Base-by-base conservation (phyloP, 1,139 yeast species). In the Pichia sp. region DNA sequence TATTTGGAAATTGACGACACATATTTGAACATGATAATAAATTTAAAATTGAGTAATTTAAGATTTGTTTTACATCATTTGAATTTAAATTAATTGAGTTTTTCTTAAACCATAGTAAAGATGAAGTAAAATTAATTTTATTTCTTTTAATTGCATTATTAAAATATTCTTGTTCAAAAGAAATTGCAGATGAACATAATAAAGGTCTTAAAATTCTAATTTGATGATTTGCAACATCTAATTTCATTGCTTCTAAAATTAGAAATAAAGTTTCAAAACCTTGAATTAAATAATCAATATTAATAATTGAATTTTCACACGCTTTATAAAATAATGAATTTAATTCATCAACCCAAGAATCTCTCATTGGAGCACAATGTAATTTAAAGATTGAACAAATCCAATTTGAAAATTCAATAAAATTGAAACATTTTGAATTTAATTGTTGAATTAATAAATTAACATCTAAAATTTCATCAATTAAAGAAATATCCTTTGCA, bases 301-400 rank as follows among this genome's bases (percentile, higher is more conserved):
- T 49, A 5, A 55, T 37, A 33, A 30, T 29, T n/a, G 30, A 68
- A 47, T 73, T 71, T 16, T 70, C 61, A 11, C 80, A 76, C 23
- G 95, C 87, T 47, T 72, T 73, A 45, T 71, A 73, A 59, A 89
- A 83, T 56, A 80, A 76, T n/a, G 63, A 60, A 45, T 78, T 79
- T 94, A 90, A 87, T 56, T 82, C 86, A 56, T 82, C 86, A 37
- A 89, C 95, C 87, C 95, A 83, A 40, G 78, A 70, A 64, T 87
- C 96, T 57, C 97, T 76, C 95, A 87, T 87, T 49, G 97, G 97
- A 10, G 97, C 96, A 67, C 97, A 89, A 62, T 84, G 94, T 47
- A 79, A 74, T 63, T 85, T 84, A 66, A 87, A 81, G 32, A 84
- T 80, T 29, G 73, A 67, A 11, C 85, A 77, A 33, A 86, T 70